Evolutionary conservation across 2,329 filamentous ascomycete genomes (phyloP), one percentile per base, ranked within the genome.

Genomic region (Trichophyton rubrum): DNA sequence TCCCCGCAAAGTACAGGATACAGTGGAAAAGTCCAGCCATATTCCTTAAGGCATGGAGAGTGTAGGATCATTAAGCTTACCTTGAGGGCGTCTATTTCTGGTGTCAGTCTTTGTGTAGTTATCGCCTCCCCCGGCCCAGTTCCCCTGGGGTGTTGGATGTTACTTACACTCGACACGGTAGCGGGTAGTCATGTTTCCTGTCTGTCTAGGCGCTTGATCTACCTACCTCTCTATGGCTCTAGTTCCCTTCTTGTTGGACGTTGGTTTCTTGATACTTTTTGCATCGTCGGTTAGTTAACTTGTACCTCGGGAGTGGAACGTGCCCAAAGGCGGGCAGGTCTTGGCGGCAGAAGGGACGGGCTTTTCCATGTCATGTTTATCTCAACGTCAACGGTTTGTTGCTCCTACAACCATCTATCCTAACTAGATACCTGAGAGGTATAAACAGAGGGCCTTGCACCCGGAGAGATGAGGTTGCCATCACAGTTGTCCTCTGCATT

Each of bases 101-200:
- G 17, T 49, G 43, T 47, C 24, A 47, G 57, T 20, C 8, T 22
- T 27, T 20, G 45, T 4, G 38, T 41, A 24, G 11, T 20, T 51
- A 11, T 33, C 49, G 27, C 4, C n/a, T 13, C 13, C 33, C 30
- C 40, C 38, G 35, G 38, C 30, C 40, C 59, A 40, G 35, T 40
- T 43, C 11, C 15, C 40, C 17, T 55, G 59, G 24, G 27, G 43
- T 30, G n/a, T 22, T 20, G n/a, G 27, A 22, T 40, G 24, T 49
- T 56, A 76, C 84, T 76, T 73, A 89, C 86, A 90, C 76, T 90
- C 87, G 65, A 90, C 87, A 63, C 77, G 73, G 64, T 79, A 79
- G 53, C 77, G 70, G 47, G 77, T 78, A 1, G 77, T 79, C 77
- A 79, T 77, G 55, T 49, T 70, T 64, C 27, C 27, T 5, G 57